Evolutionary conservation across 139 green algal species (phyloP).

Genomic region (Tetraselmis striata): DNA sequence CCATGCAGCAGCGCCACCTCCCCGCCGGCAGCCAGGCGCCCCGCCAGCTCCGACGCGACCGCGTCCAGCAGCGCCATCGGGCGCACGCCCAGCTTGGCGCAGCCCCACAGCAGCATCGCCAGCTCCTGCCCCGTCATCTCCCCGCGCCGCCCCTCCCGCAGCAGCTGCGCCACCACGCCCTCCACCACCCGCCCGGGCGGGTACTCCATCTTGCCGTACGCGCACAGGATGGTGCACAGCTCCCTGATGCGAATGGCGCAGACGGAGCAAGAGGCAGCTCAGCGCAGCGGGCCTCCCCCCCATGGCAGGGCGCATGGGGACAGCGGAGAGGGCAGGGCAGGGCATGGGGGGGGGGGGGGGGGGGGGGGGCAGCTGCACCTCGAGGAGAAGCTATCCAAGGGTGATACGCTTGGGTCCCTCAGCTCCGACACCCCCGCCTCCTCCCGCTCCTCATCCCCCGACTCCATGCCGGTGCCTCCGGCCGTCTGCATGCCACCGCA

Average conservation of each 20-base stretch:
- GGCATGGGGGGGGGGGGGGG: no score
- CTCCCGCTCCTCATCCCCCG: background rate
- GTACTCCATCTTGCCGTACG: background rate
- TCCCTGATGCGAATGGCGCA: no score
- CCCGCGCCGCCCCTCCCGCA: background rate
- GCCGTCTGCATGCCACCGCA: no score
- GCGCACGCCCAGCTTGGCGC: background rate
- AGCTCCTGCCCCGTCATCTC: background rate
- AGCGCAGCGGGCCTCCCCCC: no score
- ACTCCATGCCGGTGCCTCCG: background rate
- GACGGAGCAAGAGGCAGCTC: no score
- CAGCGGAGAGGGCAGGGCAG: no score
- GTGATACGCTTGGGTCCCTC: background rate
- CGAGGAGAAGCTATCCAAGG: background rate
- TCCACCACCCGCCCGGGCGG: background rate
- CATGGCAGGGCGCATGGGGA: no score
- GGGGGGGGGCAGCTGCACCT: no score
- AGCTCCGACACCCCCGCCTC: background rate
- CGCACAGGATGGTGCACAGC: background rate
- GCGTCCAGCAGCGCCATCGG: background rate
- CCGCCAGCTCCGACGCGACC: background rate
- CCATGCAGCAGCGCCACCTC: background rate
- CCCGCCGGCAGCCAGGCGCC: background rate
- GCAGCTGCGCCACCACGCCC: background rate
- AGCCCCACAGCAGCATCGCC: background rate